Evolutionary conservation across 2,329 filamentous ascomycete species (phyloP).

Genomic region (Fusarium fujikuroi): DNA sequence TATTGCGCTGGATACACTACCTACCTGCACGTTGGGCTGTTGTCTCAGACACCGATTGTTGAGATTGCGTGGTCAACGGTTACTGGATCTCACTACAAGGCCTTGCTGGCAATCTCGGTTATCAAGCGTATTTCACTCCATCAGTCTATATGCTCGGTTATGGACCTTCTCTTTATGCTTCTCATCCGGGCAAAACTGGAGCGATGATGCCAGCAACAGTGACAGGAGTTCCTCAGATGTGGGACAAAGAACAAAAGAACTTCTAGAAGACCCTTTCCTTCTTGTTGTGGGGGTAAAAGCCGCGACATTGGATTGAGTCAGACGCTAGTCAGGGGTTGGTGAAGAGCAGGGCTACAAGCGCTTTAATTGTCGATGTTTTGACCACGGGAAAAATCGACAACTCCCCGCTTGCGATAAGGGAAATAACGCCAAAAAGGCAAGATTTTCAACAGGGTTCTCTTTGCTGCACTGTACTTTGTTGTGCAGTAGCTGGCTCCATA

Average conservation of each 20-base stretch:
- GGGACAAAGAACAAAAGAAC: slow-evolving; percentile 25
- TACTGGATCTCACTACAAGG: slow-evolving; percentile 5
- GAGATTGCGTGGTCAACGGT: slow-evolving; percentile 12
- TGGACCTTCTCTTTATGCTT: slow-evolving; percentile 27
- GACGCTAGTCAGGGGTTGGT: slow-evolving; percentile 30
- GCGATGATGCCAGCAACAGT: neutral
- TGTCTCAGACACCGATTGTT: slow-evolving; percentile 20
- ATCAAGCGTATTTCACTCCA: slow-evolving; percentile 1
- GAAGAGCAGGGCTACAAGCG: slow-evolving; percentile 23
- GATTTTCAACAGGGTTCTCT: slow-evolving; percentile 27
- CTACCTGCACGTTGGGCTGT: neutral
- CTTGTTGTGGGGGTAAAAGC: slow-evolving; percentile 20
- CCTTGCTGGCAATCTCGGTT: slow-evolving; percentile 11
- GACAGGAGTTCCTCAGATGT: slow-evolving; percentile 15
- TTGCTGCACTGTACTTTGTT: slow-evolving; percentile 16
- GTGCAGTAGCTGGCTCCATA: slow-evolving; percentile 22
- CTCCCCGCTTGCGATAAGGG: slow-evolving; percentile 26
- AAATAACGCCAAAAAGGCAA: slow-evolving; percentile 25
- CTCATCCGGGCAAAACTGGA: slow-evolving; percentile 31
- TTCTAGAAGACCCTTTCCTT: slow-evolving; percentile 33
- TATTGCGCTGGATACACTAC: neutral
- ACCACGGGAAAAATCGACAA: slow-evolving; percentile 15
- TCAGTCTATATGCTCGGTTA: neutral
- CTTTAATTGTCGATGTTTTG: slow-evolving; percentile 22
- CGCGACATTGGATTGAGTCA: slow-evolving; percentile 19